Base-by-base conservation (phyloP, 441 rosid species). In the Adansonia rubrostipa region DNA sequence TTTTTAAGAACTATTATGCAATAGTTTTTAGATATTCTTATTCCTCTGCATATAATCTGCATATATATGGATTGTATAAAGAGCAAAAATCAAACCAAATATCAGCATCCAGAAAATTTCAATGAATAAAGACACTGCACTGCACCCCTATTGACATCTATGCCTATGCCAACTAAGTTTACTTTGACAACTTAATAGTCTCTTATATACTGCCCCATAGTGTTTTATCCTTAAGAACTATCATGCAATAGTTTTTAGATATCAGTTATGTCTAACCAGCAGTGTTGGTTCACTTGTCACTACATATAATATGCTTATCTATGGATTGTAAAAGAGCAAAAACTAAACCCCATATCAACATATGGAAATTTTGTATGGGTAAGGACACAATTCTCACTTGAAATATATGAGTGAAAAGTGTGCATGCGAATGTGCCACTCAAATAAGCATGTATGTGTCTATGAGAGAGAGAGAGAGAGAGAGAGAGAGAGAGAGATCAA, bases 391-490 rank as follows among this genome's bases (percentile, higher is more conserved):
- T 0, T 22, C 42, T 48, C 42, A 22, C 71, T 45, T 44, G 71
- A 67, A 67, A 22, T 10, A 69, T 69, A 65, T n/a, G 20, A 7
- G 22, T 15, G 19, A 64, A 64, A 64, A 64, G 11, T 40, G 72
- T 9, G 72, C 67, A 28, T 62, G 67, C 1, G 9, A 33, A 28
- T 62, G 67, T 4, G 8, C 14, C 56, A 15, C 14, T 5, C 36
- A 45, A 0, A 9, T 50, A 10, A 11, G 42, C 28, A 0, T 20
- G 73, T 1, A 56, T 1, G 17, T 69, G 57, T 47, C 14, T 33
- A 7, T 69, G 13, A 17, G 57, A 42, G 70, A n/a, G 72, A 3
- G 50, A 1, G 44, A 54, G 75, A 24, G 7, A 36, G 11, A 22
- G 33, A 28, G 33, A 33, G 36, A 33, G 36, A 33, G 36, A 33